Percentiles rank a stretch among this genome's conserved stretches.
Conservation (phyloP, 352 stramenopile genomes). For the Phytophthora litchii region DNA sequence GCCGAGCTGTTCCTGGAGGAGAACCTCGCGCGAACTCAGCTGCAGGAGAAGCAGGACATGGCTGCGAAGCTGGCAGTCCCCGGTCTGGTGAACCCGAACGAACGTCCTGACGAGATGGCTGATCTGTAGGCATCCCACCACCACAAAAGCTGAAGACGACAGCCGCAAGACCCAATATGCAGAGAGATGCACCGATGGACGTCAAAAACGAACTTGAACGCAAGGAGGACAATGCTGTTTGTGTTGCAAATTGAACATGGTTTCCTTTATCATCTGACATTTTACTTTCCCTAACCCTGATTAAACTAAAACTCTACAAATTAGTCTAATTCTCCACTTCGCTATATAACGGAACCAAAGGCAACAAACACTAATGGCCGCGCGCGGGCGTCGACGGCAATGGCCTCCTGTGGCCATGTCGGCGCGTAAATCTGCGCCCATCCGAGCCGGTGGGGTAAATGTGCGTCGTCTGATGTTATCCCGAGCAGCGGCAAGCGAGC, state of each 20-base stretch:
- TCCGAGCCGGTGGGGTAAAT: slow-evolving; percentile 25
- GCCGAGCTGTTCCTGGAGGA: slow-evolving; percentile 97
- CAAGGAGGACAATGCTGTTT: slow-evolving; percentile 4
- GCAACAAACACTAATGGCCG: slow-evolving; percentile 20
- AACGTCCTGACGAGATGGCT: slow-evolving; percentile 90
- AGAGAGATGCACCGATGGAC: slow-evolving; percentile 33
- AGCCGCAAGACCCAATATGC: slow-evolving; percentile 12
- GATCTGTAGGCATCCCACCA: slow-evolving; percentile 56
- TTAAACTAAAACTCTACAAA: slow-evolving; percentile 8
- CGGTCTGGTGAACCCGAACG: slow-evolving; percentile 91
- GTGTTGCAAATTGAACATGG: slow-evolving; percentile 23
- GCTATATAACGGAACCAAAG: not conserved
- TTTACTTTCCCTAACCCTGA: not conserved
- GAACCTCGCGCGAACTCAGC: slow-evolving; percentile 83
- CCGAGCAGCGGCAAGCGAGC: not conserved
- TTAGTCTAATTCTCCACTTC: slow-evolving; percentile 7
- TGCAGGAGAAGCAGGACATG: slow-evolving; percentile 89
- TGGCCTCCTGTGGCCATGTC: slow-evolving; percentile 8
- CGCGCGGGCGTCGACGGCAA: slow-evolving; percentile 1
- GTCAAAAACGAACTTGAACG: not conserved
- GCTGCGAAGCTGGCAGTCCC: slow-evolving; percentile 87
- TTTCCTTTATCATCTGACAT: slow-evolving; percentile 9
- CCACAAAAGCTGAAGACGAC: slow-evolving; percentile 1
- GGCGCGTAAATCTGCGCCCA: slow-evolving; percentile 36
- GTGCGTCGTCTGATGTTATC: slow-evolving; percentile 20